phyloP scores from a whole-genome alignment of 2,329 filamentous ascomycete genomes.

The Curvularia sp. region DNA sequence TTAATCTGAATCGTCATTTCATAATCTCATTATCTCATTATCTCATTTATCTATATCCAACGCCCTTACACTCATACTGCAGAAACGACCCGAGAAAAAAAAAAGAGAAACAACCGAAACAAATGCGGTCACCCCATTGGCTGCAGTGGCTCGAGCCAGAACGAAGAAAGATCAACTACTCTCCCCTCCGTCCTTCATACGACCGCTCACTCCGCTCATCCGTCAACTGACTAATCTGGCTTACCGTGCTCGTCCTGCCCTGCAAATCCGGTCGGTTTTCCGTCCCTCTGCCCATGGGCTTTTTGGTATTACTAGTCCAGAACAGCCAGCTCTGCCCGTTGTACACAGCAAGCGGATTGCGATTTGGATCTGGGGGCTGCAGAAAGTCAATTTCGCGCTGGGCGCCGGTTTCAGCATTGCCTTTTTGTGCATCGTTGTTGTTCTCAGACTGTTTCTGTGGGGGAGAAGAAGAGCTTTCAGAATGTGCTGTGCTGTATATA shows the following conservation, averaged over 20 bases:
- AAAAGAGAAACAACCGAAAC: not conserved
- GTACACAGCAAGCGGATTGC: conserved; percentile 59
- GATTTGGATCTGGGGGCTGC: conserved; percentile 42
- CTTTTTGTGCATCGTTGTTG: not conserved
- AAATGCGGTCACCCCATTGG: not conserved
- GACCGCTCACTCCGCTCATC: conserved; percentile 28
- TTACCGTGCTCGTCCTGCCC: conserved; percentile 57
- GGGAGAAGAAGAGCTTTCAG: conserved; percentile 15
- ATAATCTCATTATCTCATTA: too few relatives aligned
- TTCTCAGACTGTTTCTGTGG: conserved; percentile 9
- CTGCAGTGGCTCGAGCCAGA: not conserved
- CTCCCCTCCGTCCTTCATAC: too few relatives aligned
- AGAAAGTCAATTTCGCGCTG: conserved; percentile 19
- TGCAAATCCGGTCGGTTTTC: conserved; percentile 41
- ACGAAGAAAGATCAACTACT: not conserved
- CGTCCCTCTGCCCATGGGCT: not conserved
- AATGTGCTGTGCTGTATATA: conserved; percentile 20
- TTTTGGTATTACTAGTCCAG: conserved; percentile 54
- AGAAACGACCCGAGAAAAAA: not conserved
- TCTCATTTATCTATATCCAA: not conserved
- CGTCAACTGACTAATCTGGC: conserved; percentile 65
- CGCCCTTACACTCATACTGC: not conserved
- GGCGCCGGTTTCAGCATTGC: not conserved
- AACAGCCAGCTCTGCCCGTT: conserved; percentile 61
- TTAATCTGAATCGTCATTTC: too few relatives aligned